Percentiles rank a stretch among this genome's conserved stretches.
Evolutionary conservation across 2,329 filamentous ascomycete species (phyloP).

Genomic region (Fusarium virguliforme): DNA sequence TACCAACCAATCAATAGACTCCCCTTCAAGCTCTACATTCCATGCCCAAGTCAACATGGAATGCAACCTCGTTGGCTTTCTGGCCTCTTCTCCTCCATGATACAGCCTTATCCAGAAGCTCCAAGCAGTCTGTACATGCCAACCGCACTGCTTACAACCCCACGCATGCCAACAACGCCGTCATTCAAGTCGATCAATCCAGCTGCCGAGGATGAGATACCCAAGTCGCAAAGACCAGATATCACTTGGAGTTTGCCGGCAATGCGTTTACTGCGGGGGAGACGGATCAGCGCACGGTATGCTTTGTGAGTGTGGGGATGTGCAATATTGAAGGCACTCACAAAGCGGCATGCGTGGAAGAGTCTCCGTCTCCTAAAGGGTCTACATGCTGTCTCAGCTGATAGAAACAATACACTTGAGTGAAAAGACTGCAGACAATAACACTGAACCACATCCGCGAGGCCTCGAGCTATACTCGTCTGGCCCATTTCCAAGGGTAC

Average conservation of each 20-base stretch:
- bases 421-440: slow-evolving; percentile 10
- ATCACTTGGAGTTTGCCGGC: slow-evolving; percentile 22
- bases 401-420: slow-evolving; percentile 26
- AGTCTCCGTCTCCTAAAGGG: not conserved
- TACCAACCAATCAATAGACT: too few species aligned
- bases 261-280: slow-evolving; percentile 9
- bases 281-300: slow-evolving; percentile 6
- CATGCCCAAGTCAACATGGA: too few species aligned
- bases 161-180: slow-evolving; percentile 22
- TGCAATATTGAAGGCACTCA: slow-evolving; percentile 8
- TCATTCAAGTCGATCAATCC: slow-evolving; percentile 27
- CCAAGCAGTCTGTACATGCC: slow-evolving; percentile 10
- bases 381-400: slow-evolving; percentile 14
- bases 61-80: too few species aligned
- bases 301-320: too few species aligned
- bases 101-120: too few species aligned
- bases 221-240: slow-evolving; percentile 21
- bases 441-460: too few species aligned
- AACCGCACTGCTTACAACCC: slow-evolving; percentile 28
- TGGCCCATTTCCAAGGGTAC: slow-evolving; percentile 25
- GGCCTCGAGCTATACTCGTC: not conserved
- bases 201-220: slow-evolving; percentile 29
- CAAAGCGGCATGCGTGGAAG: slow-evolving; percentile 14
- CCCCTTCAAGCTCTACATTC: too few species aligned
- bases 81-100: too few species aligned